Conservation (phyloP, 2,329 filamentous ascomycete genomes). For the Clarireedia monteithiana region DNA sequence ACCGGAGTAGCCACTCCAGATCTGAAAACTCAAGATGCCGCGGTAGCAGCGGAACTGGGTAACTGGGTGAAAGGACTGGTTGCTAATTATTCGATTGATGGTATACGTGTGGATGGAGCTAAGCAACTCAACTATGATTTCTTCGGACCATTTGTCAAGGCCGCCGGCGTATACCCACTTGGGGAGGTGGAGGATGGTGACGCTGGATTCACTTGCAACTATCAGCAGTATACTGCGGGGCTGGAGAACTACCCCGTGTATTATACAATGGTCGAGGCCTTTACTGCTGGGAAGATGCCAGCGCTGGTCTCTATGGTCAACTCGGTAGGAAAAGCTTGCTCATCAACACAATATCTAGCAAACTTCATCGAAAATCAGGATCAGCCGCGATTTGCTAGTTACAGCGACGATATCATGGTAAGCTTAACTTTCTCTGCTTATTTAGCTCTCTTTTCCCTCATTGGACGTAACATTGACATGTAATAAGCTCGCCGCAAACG, state of each 20-base stretch:
- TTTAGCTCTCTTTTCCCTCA: neutral
- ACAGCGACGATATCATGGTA: conserved; percentile 14
- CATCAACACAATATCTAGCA: conserved; percentile 31
- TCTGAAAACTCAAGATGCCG: conserved; percentile 33
- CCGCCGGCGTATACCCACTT: conserved; percentile 50
- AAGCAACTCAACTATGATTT: conserved; percentile 41
- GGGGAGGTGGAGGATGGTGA: conserved; percentile 52
- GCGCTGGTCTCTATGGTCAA: conserved; percentile 11
- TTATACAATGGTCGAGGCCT: conserved; percentile 17
- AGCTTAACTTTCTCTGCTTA: neutral
- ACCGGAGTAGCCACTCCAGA: conserved; percentile 39
- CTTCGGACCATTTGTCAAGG: conserved; percentile 44
- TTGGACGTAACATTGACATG: neutral
- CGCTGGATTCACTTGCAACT: conserved; percentile 34
- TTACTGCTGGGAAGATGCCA: conserved; percentile 6
- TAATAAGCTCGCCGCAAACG: conserved; percentile 34
- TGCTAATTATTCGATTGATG: conserved; percentile 37
- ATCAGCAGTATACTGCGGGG: conserved; percentile 14
- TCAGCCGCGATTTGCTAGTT: conserved; percentile 32
- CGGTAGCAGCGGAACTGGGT: conserved; percentile 31
- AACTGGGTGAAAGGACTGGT: conserved; percentile 34
- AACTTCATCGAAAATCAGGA: conserved; percentile 37
- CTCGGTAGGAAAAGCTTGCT: conserved; percentile 8
- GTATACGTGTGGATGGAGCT: conserved; percentile 40
- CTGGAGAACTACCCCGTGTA: conserved; percentile 14